Base-by-base conservation (phyloP, 768 basidiomycete species). In the Termitomyces sp. region DNA sequence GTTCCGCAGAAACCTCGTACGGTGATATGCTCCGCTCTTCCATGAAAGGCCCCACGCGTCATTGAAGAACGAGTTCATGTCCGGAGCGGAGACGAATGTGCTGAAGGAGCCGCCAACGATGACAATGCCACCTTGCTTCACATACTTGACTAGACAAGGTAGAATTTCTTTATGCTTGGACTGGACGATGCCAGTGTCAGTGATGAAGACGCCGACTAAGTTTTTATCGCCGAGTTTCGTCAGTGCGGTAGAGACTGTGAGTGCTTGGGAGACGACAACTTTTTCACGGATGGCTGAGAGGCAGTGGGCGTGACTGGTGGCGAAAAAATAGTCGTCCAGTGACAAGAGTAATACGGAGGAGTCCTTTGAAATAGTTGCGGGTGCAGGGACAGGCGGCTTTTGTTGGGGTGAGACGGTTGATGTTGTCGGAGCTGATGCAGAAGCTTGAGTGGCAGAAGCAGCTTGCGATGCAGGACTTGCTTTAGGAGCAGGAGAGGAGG, bases 81-180 rank as follows among this genome's bases (percentile, higher is more conserved):
- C 59, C 3, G 31, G 21, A 2, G 41, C 48, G 4, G 25, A 23
- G 32, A 68, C 55, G 46, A 65, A 66, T 1, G 47, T 56, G 57
- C 66, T 63, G 59, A 72, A 69, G 9, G 62, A 54, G n/a, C 66
- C 63, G 8, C 66, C 69, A 37, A 75, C 65, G 27, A 52, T 14
- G n/a, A 75, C 65, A 6, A 65, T 71, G 0, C 78, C 78, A 5
- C 78, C 76, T 5, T 57, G 57, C 34, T 70, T 65, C 2, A 66
- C 69, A 54, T 72, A 77, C 44, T 65, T 64, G 25, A 73, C 70
- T 38, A 77, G 58, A 35, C 64, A 63, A 10, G 66, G 56, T 31
- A 72, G 62, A 0, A 76, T 59, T 16, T 65, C 62, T 3, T 64
- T 62, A 41, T 73, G 64, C 31, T 66, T 56, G 0, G 51, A 47